Evolutionary conservation across 2,329 filamentous ascomycete species (phyloP).

Genomic region (Juglanconis sp.): DNA sequence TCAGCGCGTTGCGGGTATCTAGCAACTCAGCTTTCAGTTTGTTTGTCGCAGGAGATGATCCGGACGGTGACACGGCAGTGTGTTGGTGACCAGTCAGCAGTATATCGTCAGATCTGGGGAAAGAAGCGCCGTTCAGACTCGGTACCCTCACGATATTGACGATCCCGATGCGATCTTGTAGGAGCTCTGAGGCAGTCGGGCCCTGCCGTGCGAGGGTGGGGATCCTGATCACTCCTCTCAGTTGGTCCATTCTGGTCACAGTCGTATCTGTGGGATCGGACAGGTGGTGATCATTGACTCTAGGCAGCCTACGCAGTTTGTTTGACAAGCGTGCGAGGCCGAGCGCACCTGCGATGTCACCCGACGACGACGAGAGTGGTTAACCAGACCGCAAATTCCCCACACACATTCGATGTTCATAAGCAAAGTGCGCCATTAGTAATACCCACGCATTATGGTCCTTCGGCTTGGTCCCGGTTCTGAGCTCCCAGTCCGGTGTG

Average conservation of each 20-base stretch:
- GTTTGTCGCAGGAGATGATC: too few relatives aligned
- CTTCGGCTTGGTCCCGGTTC: background rate
- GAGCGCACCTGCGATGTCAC: background rate
- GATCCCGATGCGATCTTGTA: too few relatives aligned
- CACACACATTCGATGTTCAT: background rate
- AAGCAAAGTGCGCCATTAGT: constrained; percentile 9
- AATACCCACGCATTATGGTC: background rate
- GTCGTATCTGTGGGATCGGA: background rate
- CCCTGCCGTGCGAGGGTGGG: too few relatives aligned
- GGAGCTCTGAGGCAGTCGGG: too few relatives aligned
- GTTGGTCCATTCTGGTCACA: background rate
- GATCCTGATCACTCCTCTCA: too few relatives aligned
- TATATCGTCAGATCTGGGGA: too few relatives aligned
- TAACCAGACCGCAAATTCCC: background rate
- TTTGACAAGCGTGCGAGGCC: background rate
- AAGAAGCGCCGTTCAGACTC: too few relatives aligned
- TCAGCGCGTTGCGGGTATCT: too few relatives aligned
- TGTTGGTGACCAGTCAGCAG: too few relatives aligned
- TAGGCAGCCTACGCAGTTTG: background rate
- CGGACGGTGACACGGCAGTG: too few relatives aligned
- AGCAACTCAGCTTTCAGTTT: too few relatives aligned
- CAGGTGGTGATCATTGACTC: background rate
- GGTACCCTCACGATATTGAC: too few relatives aligned
- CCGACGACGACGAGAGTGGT: background rate
- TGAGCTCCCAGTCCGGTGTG: background rate